Conservation (phyloP, 2,329 filamentous ascomycete genomes). For the Proliferodiscus dingleyae region DNA sequence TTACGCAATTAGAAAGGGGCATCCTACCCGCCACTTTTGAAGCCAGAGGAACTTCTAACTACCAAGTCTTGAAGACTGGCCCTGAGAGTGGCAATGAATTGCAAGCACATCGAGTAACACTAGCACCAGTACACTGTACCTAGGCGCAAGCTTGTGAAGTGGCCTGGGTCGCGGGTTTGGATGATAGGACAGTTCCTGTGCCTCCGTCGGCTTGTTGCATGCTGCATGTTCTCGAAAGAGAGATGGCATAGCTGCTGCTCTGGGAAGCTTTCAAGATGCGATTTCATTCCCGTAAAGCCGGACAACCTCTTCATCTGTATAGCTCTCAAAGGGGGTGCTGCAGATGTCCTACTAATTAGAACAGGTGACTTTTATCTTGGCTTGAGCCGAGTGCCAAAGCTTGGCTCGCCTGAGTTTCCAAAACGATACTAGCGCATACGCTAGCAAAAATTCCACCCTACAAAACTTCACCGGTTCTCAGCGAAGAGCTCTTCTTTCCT, state of each 20-base stretch:
- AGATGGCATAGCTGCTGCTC: too few relatives aligned
- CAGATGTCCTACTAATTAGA: too few relatives aligned
- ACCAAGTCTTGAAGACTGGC: too few relatives aligned
- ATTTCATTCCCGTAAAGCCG: neutral
- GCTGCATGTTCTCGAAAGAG: neutral
- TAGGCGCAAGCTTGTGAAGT: neutral
- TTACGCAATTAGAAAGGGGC: too few relatives aligned
- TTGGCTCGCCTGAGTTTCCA: neutral
- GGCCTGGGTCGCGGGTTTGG: neutral
- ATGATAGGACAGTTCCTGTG: neutral
- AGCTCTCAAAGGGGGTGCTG: too few relatives aligned
- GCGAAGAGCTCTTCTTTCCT: constrained; percentile 6
- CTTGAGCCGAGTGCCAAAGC: too few relatives aligned
- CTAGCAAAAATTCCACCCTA: neutral
- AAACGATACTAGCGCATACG: neutral
- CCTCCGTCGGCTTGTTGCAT: neutral
- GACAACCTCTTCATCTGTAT: neutral
- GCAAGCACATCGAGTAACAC: too few relatives aligned
- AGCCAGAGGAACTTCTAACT: too few relatives aligned
- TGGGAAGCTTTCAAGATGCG: neutral
- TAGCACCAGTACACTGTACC: too few relatives aligned
- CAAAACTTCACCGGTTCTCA: constrained; percentile 10
- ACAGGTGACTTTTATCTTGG: too few relatives aligned
- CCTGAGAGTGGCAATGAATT: too few relatives aligned
- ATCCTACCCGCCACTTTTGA: too few relatives aligned